phyloP scores from a whole-genome alignment of 2,329 filamentous ascomycete species.

The Exophiala sideris region DNA sequence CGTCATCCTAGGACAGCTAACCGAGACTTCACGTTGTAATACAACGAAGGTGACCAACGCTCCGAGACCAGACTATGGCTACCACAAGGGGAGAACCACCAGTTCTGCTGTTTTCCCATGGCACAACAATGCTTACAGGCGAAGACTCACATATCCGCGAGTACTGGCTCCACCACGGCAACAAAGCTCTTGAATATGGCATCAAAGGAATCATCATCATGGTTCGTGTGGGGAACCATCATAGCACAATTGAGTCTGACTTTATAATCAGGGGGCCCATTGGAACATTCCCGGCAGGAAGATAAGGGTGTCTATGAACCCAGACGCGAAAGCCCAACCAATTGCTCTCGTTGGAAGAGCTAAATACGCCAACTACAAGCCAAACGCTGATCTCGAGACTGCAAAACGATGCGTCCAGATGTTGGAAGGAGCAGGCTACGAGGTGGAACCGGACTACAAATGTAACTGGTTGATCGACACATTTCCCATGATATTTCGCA shows the following conservation, averaged over 20 bases:
- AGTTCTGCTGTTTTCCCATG: slow-evolving; percentile 66
- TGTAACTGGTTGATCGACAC: slow-evolving; percentile 73
- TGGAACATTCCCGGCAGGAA: slow-evolving; percentile 58
- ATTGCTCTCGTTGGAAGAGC: slow-evolving; percentile 64
- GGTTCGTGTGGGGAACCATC: slow-evolving; percentile 37
- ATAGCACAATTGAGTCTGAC: not conserved
- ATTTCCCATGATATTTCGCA: slow-evolving; percentile 64
- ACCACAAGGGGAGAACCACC: slow-evolving; percentile 37
- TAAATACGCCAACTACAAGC: slow-evolving; percentile 61
- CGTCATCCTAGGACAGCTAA: too few relatives aligned
- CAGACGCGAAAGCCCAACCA: slow-evolving; percentile 57
- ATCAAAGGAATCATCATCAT: slow-evolving; percentile 65
- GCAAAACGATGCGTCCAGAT: slow-evolving; percentile 50
- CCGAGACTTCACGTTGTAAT: too few relatives aligned
- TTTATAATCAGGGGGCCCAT: slow-evolving; percentile 55
- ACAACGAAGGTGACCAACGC: too few relatives aligned
- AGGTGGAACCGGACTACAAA: slow-evolving; percentile 48
- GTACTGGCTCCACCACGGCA: slow-evolving; percentile 65
- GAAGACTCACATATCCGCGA: slow-evolving; percentile 59
- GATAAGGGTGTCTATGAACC: slow-evolving; percentile 60
- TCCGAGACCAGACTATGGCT: not conserved
- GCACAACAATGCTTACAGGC: slow-evolving; percentile 70
- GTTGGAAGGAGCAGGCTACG: slow-evolving; percentile 52
- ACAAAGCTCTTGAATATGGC: slow-evolving; percentile 57
- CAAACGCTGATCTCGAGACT: slow-evolving; percentile 57